Conservation (phyloP, 352 stramenopile genomes). For the Halophytophthora polymorphica region DNA sequence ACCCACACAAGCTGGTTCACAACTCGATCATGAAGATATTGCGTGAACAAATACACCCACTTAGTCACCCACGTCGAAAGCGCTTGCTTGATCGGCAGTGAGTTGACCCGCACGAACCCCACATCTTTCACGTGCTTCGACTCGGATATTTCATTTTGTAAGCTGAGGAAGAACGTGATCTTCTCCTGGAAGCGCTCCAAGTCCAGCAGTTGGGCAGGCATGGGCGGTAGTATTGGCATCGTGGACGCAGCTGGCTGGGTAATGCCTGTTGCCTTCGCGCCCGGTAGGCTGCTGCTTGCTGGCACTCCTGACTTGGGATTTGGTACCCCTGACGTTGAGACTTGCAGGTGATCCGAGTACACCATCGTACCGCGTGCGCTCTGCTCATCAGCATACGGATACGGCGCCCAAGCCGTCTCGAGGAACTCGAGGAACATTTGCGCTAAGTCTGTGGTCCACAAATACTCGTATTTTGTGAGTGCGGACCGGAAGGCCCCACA, state of each 20-base stretch:
- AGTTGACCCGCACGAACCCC: constrained; percentile 91
- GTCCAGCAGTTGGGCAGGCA: constrained; percentile 73
- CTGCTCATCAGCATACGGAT: constrained; percentile 26
- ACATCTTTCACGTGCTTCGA: constrained; percentile 86
- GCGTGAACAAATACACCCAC: constrained; percentile 94
- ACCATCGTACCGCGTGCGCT: constrained; percentile 13
- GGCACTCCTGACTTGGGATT: constrained; percentile 4
- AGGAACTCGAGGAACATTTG: constrained; percentile 88
- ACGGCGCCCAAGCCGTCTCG: constrained; percentile 51
- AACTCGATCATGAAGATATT: constrained; percentile 90
- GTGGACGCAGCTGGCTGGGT: constrained; percentile 6
- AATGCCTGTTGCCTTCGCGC: no score
- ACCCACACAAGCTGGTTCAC: constrained; percentile 81
- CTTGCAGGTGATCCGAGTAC: constrained; percentile 26
- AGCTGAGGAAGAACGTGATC: constrained; percentile 82
- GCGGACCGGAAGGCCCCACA: constrained; percentile 58
- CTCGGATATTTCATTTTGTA: constrained; percentile 90
- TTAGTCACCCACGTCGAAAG: constrained; percentile 94
- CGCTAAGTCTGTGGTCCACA: constrained; percentile 90
- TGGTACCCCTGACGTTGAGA: constrained; percentile 8
- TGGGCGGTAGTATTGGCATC: constrained; percentile 37
- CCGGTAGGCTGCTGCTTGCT: no score
- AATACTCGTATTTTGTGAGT: constrained; percentile 90
- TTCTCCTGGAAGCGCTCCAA: constrained; percentile 88
- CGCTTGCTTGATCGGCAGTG: constrained; percentile 93